Evolutionary conservation across 331 rosid genomes (phyloP).

Genomic region (Arachis monticola): DNA sequence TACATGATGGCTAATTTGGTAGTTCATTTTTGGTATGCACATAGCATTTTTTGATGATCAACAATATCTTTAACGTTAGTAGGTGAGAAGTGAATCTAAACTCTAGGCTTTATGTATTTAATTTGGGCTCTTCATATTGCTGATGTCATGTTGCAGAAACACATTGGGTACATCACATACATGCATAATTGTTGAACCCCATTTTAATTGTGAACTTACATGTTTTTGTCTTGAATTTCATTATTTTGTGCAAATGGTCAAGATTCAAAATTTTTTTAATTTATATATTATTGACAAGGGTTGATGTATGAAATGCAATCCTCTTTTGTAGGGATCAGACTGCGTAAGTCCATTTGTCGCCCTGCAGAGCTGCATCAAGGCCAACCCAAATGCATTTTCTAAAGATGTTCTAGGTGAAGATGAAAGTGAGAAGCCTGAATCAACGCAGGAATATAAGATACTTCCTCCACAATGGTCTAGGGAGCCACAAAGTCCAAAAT

Average conservation of each 20-base stretch:
- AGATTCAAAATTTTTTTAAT: conserved; percentile 33
- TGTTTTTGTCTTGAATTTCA: not conserved
- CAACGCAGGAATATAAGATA: conserved; percentile 62
- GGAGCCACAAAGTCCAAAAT: conserved; percentile 58
- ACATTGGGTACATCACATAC: not conserved
- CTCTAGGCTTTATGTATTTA: not conserved
- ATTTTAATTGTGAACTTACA: not conserved
- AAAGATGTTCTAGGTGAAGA: conserved; percentile 60
- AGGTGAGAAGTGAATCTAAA: not conserved
- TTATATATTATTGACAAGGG: conserved; percentile 14
- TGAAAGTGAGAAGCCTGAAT: conserved; percentile 51
- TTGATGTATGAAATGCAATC: conserved; percentile 28
- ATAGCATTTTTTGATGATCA: too few species aligned
- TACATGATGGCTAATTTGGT: too few species aligned
- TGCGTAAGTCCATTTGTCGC: conserved; percentile 84
- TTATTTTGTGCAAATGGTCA: not conserved
- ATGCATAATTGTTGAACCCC: not conserved
- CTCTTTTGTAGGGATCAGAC: conserved; percentile 79
- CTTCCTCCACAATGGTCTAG: conserved; percentile 74
- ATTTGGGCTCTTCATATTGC: not conserved
- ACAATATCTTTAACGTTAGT: conserved; percentile 1
- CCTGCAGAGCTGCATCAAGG: conserved; percentile 89
- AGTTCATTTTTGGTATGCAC: too few species aligned
- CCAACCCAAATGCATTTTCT: conserved; percentile 82
- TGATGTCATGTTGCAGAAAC: not conserved